A percentile compares a stretch with the other conserved stretches of the same genome.
These are phyloP conservation scores for Fusarium temperatum DNA, from an alignment of 2,329 filamentous ascomycete species.

Conservation along the genomic window DNA sequence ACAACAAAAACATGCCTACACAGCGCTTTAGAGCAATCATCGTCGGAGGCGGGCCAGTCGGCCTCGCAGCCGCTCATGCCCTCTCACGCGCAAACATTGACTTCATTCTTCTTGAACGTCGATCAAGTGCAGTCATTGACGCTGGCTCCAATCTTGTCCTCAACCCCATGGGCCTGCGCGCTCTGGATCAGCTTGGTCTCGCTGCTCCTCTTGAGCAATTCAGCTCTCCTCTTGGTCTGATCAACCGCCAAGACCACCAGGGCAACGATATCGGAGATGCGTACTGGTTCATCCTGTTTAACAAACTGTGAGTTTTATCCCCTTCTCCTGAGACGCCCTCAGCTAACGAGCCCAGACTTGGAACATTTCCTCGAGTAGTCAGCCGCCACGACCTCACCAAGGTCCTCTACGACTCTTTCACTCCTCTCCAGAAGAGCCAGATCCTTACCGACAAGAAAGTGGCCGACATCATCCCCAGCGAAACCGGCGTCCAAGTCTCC, in stretches of 20 bases:
- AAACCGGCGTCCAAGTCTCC: constrained; percentile 18
- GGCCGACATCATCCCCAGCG: constrained; percentile 12
- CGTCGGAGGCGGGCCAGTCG: constrained; percentile 42
- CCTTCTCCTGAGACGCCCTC: accelerated
- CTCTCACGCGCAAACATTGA: constrained; percentile 46
- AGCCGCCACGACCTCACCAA: constrained; percentile 49
- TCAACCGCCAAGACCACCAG: constrained; percentile 38
- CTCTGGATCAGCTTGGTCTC: constrained; percentile 48
- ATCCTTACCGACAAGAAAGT: constrained; percentile 26
- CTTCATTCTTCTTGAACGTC: constrained; percentile 51
- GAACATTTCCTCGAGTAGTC: constrained; percentile 41
- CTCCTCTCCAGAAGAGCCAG: constrained; percentile 39
- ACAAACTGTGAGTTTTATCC: constrained; percentile 35
- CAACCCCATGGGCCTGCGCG: constrained; percentile 40
- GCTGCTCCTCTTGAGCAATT: constrained; percentile 30
- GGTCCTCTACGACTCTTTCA: constrained; percentile 45
- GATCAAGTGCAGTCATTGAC: constrained; percentile 40
- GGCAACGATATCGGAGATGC: constrained; percentile 41
- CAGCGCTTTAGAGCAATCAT: constrained; percentile 37
- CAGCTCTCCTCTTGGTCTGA: constrained; percentile 34
- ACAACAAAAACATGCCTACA: not conserved
- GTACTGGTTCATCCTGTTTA: constrained; percentile 33
- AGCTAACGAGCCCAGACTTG: constrained; percentile 34
- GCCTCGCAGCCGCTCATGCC: constrained; percentile 41
- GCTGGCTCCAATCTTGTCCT: constrained; percentile 47